Base-by-base conservation (phyloP, 1,284 basidiomycete species). In the Ustilago tritici region DNA sequence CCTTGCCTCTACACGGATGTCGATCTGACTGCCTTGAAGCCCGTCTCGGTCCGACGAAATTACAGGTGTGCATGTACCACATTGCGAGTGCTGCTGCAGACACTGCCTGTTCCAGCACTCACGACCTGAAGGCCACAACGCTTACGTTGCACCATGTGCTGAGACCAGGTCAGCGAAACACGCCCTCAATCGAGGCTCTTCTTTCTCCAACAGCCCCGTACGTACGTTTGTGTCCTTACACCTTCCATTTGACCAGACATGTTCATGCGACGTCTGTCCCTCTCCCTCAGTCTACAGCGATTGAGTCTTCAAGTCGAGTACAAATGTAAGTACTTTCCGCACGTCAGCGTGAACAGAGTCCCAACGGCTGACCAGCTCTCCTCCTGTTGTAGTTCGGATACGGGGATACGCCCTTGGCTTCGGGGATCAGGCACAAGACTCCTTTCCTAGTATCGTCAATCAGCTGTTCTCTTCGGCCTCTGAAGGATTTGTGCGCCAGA, bases 31-130 rank as follows among this genome's bases (percentile, higher is more conserved):
- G 2, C 10, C 7, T 38, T 38, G 19, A 12, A 28, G 32, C 15
- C 28, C 23, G 23, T 3, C 19, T 56, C n/a, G 10, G 28, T 32
- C 43, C 8, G 23, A 28, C 23, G 23, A 28, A 28, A 28, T 28
- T 12, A 47, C 47, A 72, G 70, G 31, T 72, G 14, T 72, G 70
- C 56, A 63, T 56, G 0, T 72, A 72, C 36, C 34, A 53, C n/a
- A 11, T 65, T 47, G 43, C 43, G 0, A 23, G 6, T 5, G 4
- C n/a, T 32, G 10, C 49, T 10, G 38, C 17, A 6, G 4, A 23
- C 6, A 5, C 12, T 23, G 4, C 23, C 15, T 60, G 28, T 15
- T 7, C 4, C 8, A 9, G 34, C 43, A 40, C 58, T 3, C 32
- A 31, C 40, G 17, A 23, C 4, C 34, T 34, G 15, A 15, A 35